Evolutionary conservation across 495 filamentous ascomycete genomes (phyloP), one percentile per base, ranked within the genome.

Genomic region (Cercophora newfieldiana): DNA sequence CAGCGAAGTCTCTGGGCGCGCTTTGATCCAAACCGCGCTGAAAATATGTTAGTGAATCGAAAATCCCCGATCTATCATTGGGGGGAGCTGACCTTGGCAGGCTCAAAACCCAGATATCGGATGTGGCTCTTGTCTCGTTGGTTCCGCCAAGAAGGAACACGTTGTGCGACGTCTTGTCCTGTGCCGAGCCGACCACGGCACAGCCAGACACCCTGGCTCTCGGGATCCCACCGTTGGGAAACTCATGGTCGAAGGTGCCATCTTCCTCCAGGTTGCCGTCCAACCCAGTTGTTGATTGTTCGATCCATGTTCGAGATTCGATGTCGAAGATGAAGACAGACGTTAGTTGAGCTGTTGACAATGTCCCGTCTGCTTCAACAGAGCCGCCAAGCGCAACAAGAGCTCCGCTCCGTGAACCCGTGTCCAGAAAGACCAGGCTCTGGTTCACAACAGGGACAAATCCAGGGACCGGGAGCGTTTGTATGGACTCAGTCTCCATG

Each of bases 291-390:
- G 48, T 31, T 6, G 59, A 31, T n/a, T 61, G 59, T 12, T 44
- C 33, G 16, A 61, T 48, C 59, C 59, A 61, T n/a, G 22, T 61
- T 1, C 33, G 59, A 3, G 59, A 61, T 21, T 61, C 30, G 21
- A 61, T 61, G 59, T 61, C 59, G 21, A 61, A 48, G 37, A 61
- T 61, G 33, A 61, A 61, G 16, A 61, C 59, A n/a, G 59, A 61
- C 2, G 30, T 44, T 21, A 61, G 25, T 7, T 29, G 59, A 33
- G 59, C 59, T 3, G 16, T 44, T 16, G 25, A 44, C 4, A 37
- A n/a, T 3, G 21, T 3, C 12, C 33, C 59, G 6, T 61, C 18
- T 24, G 6, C 24, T 61, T 61, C 59, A 24, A 61, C 25, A 7
- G n/a, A 33, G 18, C 59, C 59, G 1, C 59, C 59, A 10, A 61